Evolutionary conservation across 768 basidiomycete genomes (phyloP).

Genomic region (Antrodiella citrinella): DNA sequence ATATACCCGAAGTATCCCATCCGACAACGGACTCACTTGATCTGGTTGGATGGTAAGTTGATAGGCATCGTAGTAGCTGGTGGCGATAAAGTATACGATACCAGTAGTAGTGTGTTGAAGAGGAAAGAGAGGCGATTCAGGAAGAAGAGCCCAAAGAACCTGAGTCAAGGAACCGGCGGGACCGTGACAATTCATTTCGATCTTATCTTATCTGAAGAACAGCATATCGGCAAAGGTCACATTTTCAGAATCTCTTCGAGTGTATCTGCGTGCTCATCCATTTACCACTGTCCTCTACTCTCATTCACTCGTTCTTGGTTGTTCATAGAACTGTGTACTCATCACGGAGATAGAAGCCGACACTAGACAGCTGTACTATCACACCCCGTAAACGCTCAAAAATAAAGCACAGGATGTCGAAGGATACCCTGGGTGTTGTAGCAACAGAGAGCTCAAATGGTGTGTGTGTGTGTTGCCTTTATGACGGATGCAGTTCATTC

Average conservation of each 20-base stretch:
- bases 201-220: neutral
- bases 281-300: neutral
- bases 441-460: neutral
- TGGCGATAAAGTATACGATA: neutral
- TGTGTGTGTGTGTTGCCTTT: neutral
- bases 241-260: neutral
- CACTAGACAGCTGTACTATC: no score
- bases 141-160: no score
- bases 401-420: no score
- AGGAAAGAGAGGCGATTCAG: no score
- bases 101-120: neutral
- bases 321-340: neutral
- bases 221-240: neutral
- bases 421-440: no score
- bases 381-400: no score
- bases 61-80: conserved; percentile 28
- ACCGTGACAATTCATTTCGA: no score
- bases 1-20: conserved; percentile 8
- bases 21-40: conserved; percentile 47
- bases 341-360: neutral
- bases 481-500: no score
- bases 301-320: neutral
- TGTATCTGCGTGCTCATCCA: no score
- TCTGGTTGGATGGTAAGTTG: conserved; percentile 84
- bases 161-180: no score